These are phyloP conservation scores for Lantana camara DNA, from an alignment of 257 asterid species.

Conservation along the genomic window DNA sequence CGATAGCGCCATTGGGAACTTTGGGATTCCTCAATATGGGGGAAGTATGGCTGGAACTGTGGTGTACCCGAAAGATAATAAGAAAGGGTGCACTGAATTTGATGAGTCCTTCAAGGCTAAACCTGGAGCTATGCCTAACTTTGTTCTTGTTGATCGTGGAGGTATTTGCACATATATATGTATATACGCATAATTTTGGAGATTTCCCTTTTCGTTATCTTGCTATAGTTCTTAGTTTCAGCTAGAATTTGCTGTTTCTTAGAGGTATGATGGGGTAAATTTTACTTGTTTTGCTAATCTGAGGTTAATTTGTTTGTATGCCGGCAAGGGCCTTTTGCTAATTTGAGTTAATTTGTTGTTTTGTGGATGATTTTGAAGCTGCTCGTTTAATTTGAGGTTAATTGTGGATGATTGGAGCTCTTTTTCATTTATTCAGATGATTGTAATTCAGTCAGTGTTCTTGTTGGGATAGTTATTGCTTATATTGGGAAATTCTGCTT, in stretches of 20 bases:
- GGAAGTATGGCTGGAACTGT: constrained; percentile 94
- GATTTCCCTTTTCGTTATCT: constrained; percentile 13
- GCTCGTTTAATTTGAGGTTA: constrained; percentile 1
- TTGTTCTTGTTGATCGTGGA: constrained; percentile 95
- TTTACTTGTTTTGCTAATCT: constrained; percentile 1
- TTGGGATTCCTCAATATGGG: constrained; percentile 97
- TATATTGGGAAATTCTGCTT: background rate
- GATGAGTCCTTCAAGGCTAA: constrained; percentile 73
- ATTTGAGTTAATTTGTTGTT: constrained; percentile 8
- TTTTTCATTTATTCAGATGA: constrained; percentile 24
- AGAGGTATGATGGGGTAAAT: constrained; percentile 3
- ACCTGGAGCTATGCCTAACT: constrained; percentile 84
- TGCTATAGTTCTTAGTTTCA: constrained; percentile 14
- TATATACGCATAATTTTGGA: background rate
- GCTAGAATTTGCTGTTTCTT: constrained; percentile 12
- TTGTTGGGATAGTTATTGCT: constrained; percentile 14
- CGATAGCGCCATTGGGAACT: constrained; percentile 93
- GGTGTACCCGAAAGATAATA: constrained; percentile 66
- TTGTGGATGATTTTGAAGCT: constrained; percentile 23
- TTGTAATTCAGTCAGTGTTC: constrained; percentile 3
- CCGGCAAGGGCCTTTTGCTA: background rate
- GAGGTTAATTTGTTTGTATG: constrained; percentile 11
- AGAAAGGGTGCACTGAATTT: constrained; percentile 72
- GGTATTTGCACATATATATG: constrained; percentile 39
- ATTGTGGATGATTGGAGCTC: background rate